Base-by-base conservation (phyloP, 148 eudicot species). In the Nepenthes gracilis region DNA sequence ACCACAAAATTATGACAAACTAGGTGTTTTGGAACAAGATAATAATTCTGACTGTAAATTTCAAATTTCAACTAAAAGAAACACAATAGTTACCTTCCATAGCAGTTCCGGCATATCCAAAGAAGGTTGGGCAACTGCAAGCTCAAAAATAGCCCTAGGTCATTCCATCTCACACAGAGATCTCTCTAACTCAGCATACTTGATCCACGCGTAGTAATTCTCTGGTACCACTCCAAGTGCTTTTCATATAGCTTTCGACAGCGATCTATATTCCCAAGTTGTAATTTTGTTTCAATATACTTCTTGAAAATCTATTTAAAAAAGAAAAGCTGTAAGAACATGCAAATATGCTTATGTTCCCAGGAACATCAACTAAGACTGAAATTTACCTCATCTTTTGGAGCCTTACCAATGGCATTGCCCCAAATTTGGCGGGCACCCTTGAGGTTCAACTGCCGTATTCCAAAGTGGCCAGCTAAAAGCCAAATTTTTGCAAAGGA, bases 401-500 rank as follows among this genome's bases (percentile, higher is more conserved):
- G 96, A 69, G 98, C 94, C 71, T 67, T 83, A 54, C 98, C 98
- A 69, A 92, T 88, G 43, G 98, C 98, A 71, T 84, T 82, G 36
- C 98, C 98, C 56, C 88, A 79, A 57, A 92, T 78, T 63, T 58
- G 67, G 0, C 96, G 81, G 37, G 98, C 98, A 36, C 83, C 85
- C 58, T 72, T 68, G n/a, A 92, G 77, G 79, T 85, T 80, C 62
- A 88, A 59, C 65, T 88, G 96, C 5, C 98, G 75, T 56, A 88
- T 78, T 71, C 88, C 98, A 74, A 92, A 92, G 64, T 88, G 98
- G n/a, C 96, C 96, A 57, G 94, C 86, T 83, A 85, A 54, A 59
- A 92, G 77, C 98, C 98, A 92, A 57, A 88, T 78, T 71, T 92
- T 92, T 43, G 98, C 96, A 70, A 92, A 88, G 12, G 98, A 92